These are phyloP conservation scores for Coemansia sp. DNA, from an alignment of 192 early-diverging fungal genomes.

Conservation along the genomic window DNA sequence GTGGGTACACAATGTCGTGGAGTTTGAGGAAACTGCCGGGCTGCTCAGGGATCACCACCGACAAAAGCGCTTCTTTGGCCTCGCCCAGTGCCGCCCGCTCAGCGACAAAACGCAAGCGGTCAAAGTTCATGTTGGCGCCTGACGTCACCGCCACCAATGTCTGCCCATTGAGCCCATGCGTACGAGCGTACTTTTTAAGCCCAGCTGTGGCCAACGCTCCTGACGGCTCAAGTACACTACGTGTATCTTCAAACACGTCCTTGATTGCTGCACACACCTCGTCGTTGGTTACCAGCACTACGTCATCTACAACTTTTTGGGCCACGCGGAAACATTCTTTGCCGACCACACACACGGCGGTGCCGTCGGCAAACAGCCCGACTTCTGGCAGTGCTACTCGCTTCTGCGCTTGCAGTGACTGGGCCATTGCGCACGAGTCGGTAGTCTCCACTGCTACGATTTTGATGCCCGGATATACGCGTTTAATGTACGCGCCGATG, in stretches of 20 bases:
- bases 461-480: conserved; percentile 82
- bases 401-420: conserved; percentile 66
- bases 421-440: conserved; percentile 88
- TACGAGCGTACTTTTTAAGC: conserved; percentile 74
- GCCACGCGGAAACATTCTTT: conserved; percentile 85
- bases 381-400: conserved; percentile 75
- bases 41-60: conserved; percentile 87
- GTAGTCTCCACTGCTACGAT: conserved; percentile 90
- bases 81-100: conserved; percentile 96
- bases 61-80: conserved; percentile 84
- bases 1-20: conserved; percentile 79
- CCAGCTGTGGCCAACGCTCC: conserved; percentile 89
- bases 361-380: conserved; percentile 96
- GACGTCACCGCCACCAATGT: conserved; percentile 78
- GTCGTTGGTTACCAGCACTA: conserved; percentile 88
- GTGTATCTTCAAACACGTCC: conserved; percentile 88
- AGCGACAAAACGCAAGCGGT: conserved; percentile 94
- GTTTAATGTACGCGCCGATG: conserved; percentile 90
- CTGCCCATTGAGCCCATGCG: conserved; percentile 54
- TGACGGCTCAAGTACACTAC: conserved; percentile 95
- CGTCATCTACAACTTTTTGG: conserved; percentile 80
- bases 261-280: conserved; percentile 95
- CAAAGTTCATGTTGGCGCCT: conserved; percentile 99
- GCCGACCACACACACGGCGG: conserved; percentile 90
- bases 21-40: conserved; percentile 84